phyloP scores from a whole-genome alignment of 805 yeast genomes.

The Isabelozyma heimii region DNA sequence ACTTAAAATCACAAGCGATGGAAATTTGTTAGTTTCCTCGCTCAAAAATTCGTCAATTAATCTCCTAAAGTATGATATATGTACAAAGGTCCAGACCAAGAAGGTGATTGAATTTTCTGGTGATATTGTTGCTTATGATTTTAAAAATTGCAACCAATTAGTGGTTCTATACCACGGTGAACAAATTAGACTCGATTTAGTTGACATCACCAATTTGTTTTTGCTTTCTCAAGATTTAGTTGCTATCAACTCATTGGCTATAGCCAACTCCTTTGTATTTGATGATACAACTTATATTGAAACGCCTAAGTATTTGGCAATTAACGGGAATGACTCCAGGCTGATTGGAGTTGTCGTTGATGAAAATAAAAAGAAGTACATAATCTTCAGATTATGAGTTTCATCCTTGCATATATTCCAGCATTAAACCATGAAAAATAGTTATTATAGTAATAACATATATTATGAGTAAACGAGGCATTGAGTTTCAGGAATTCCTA shows the following conservation, averaged over 20 bases:
- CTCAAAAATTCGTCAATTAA: background rate
- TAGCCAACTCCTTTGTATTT: conserved; percentile 6
- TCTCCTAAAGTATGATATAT: background rate
- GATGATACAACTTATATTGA: conserved; percentile 9
- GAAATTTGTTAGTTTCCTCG: background rate
- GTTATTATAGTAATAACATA: background rate
- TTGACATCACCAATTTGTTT: background rate
- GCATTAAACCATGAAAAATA: too few relatives aligned
- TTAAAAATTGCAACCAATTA: background rate
- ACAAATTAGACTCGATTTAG: conserved; percentile 2
- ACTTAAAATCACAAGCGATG: background rate
- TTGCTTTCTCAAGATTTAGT: background rate
- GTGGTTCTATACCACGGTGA: background rate
- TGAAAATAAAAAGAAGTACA: conserved; percentile 34
- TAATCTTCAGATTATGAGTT: conserved; percentile 22
- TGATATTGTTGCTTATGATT: conserved; percentile 1
- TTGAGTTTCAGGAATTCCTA: too few relatives aligned
- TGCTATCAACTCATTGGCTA: conserved; percentile 5
- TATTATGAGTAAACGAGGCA: too few relatives aligned
- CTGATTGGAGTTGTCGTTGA: conserved; percentile 41
- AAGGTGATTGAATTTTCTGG: background rate
- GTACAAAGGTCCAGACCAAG: background rate
- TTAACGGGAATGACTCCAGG: conserved; percentile 21
- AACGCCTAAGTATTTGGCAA: conserved; percentile 28
- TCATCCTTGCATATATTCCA: too few relatives aligned